phyloP scores from a whole-genome alignment of 108 stramenopile genomes.

The Stephanodiscus triporus region DNA sequence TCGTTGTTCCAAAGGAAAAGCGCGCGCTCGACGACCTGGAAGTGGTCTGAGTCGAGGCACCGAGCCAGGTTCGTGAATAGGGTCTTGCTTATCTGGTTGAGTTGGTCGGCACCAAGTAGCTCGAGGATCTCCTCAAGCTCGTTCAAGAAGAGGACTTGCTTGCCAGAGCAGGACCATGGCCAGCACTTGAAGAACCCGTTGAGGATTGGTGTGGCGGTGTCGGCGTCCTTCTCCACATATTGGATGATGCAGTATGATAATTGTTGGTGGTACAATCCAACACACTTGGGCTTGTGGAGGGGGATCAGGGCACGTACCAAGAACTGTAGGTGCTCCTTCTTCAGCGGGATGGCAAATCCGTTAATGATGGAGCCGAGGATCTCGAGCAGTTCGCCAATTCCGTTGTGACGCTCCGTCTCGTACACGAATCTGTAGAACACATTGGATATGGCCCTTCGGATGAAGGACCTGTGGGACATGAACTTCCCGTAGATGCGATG shows the following conservation, averaged over 20 bases:
- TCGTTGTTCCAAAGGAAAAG: constrained; percentile 99
- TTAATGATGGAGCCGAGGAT: constrained; percentile 98
- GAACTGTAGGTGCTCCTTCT: constrained; percentile 98
- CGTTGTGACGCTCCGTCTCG: constrained; percentile 97
- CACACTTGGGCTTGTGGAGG: constrained; percentile 97
- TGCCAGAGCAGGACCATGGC: constrained; percentile 94
- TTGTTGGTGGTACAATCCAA: constrained; percentile 98
- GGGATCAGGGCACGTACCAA: constrained; percentile 95
- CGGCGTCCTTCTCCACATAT: constrained; percentile 99
- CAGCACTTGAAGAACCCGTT: constrained; percentile 97
- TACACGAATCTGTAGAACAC: constrained; percentile 97
- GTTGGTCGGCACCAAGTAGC: constrained; percentile 88
- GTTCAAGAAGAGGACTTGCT: constrained; percentile 97
- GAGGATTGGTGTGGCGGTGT: constrained; percentile 95
- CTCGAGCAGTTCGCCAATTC: constrained; percentile 97
- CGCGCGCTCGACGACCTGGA: constrained; percentile 96
- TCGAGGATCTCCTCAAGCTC: constrained; percentile 99
- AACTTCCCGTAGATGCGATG: constrained; percentile 99
- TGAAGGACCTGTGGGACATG: constrained; percentile 98
- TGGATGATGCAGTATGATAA: constrained; percentile 99
- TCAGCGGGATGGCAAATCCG: constrained; percentile 96
- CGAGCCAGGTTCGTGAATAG: constrained; percentile 91
- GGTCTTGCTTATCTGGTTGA: constrained; percentile 83
- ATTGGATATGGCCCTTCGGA: constrained; percentile 95
- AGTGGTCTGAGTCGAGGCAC: constrained; percentile 95